phyloP scores from a whole-genome alignment of 2,329 filamentous ascomycete species.

The Alternaria tenuissima region DNA sequence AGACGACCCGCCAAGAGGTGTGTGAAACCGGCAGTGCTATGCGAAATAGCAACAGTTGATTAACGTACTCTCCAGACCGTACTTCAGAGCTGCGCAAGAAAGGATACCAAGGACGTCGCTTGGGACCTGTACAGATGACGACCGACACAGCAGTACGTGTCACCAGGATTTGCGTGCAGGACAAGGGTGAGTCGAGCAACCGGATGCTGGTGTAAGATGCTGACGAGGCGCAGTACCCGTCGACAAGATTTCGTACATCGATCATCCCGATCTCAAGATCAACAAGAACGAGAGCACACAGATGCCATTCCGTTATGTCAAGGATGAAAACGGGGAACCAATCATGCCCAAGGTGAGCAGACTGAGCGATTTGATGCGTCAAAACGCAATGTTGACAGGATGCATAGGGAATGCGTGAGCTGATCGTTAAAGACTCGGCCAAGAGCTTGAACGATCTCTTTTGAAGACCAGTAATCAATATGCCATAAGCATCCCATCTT shows the following conservation, averaged over 20 bases:
- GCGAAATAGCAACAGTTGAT: constrained; percentile 10
- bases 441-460: constrained; percentile 90
- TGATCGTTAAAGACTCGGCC: constrained; percentile 93
- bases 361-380: constrained; percentile 21
- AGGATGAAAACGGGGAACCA: constrained; percentile 74
- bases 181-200: constrained; percentile 70
- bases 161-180: constrained; percentile 86
- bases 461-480: constrained; percentile 48
- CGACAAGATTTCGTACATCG: constrained; percentile 80
- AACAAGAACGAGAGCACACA: constrained; percentile 92
- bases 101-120: constrained; percentile 84
- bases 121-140: constrained; percentile 96
- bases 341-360: constrained; percentile 85
- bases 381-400: constrained; percentile 31
- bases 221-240: constrained; percentile 69
- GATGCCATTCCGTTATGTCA: constrained; percentile 98
- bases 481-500: neutral
- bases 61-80: constrained; percentile 68
- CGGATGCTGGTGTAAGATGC: constrained; percentile 12
- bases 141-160: constrained; percentile 97
- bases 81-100: constrained; percentile 96
- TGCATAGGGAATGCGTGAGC: constrained; percentile 84
- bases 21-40: constrained; percentile 34
- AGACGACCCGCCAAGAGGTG: constrained; percentile 92
- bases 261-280: constrained; percentile 88